A percentile compares a stretch with the other conserved stretches of the same genome.
Evolutionary conservation across 192 early-diverging fungal species (phyloP).

Genomic region (Chytriomyces confervae): DNA sequence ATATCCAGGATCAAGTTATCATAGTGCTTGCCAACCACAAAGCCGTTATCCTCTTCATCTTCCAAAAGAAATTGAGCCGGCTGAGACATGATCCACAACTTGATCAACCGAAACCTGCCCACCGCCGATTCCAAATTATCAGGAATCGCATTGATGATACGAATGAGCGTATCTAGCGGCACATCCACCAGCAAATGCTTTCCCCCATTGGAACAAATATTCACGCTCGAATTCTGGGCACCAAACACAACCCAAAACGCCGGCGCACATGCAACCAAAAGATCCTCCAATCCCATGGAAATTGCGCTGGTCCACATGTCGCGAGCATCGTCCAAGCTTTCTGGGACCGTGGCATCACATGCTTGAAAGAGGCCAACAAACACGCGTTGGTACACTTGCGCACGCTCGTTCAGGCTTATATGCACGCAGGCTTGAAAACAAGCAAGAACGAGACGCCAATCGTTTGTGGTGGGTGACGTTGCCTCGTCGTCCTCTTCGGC

Average conservation of each 20-base stretch:
- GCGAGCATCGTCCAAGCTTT: conserved; percentile 9
- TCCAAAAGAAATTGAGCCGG: not conserved
- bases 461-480: conserved; percentile 17
- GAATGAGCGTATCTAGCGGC: conserved; percentile 15
- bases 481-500: conserved; percentile 37
- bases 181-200: conserved; percentile 5
- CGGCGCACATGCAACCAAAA: conserved; percentile 28
- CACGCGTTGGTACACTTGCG: conserved; percentile 7
- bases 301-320: conserved; percentile 31
- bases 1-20: not conserved
- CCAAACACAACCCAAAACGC: conserved; percentile 35
- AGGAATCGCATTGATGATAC: conserved; percentile 33
- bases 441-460: conserved; percentile 38
- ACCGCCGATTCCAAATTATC: conserved; percentile 26
- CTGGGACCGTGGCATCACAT: not conserved
- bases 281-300: not conserved
- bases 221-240: not conserved
- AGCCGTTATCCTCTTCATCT: conserved; percentile 7
- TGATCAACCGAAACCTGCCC: conserved; percentile 28
- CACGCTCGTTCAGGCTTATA: conserved; percentile 22
- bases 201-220: not conserved
- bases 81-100: conserved; percentile 18
- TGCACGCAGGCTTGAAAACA: conserved; percentile 8
- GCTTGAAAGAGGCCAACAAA: conserved; percentile 18
- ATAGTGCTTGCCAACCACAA: conserved; percentile 2